Evolutionary conservation across 179 eudicot species (phyloP), one percentile per base, ranked within the genome.

Genomic region (Carnegiea gigantea): DNA sequence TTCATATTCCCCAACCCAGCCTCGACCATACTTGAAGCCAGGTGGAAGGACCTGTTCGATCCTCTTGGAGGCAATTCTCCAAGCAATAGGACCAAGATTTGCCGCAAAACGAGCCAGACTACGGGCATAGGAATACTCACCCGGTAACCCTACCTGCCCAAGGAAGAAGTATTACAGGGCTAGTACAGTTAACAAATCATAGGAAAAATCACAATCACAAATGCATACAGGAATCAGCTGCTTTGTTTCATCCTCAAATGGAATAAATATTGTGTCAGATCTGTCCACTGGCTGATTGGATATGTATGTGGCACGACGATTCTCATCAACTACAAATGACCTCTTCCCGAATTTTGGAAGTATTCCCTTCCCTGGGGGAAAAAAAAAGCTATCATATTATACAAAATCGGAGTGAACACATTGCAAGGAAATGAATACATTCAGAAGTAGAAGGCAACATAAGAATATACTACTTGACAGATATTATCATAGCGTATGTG

Each of bases 1-100:
- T 82, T 96, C 99, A 73, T 88, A 93, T 84, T 96, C 99, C 75
- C 93, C 99, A 57, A 96, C 93, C 99, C 99, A 96, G 33, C 99
- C 98, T 28, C 90, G 97, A 9, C 97, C 99, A 84, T 87, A 94
- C 83, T 95, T 92, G 73, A 82, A 85, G 67, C 88, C 98, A 17
- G 86, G 83, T 83, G 98, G 97, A 77, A 96, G 87, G 70, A 90
- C 90, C 87, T 90, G 92, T 74, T 92, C 95, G 75, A 96, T 93
- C 82, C 90, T 93, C 84, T 88, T 87, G 43, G 99, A 93, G 26
- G 99, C 97, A 49, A 89, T 80, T 85, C 84, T 87, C 99, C 99
- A 96, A 80, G 97, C 97, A 85, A 86, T 85, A 30, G 98, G 88
- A 54, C 99, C 98, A 74, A 96, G 97, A 79, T 92, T 89, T 24